Percentiles rank a stretch among this genome's conserved stretches.
Conservation (phyloP, 2,329 filamentous ascomycete species). For the Fusarium sp. region DNA sequence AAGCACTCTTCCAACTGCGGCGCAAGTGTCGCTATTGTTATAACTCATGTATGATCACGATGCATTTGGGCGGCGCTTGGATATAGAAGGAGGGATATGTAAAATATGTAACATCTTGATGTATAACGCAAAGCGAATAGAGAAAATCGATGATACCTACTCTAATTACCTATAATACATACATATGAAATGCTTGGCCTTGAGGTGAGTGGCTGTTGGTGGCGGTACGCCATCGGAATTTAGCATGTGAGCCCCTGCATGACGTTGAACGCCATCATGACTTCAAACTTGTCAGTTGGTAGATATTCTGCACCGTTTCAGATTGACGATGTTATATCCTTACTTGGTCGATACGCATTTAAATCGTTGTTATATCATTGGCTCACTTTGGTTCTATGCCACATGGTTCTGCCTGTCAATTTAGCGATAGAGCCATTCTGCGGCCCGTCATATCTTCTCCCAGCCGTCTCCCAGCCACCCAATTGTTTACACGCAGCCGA, state of each 20-base stretch:
- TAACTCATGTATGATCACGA: slow-evolving; percentile 40
- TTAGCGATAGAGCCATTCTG: slow-evolving; percentile 2
- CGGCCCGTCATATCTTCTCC: slow-evolving; percentile 23
- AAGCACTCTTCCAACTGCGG: slow-evolving; percentile 10
- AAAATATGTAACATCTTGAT: slow-evolving; percentile 30
- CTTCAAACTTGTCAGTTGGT: slow-evolving; percentile 5
- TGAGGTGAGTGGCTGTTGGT: neutral
- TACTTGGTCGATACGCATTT: neutral
- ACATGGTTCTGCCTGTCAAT: slow-evolving; percentile 6
- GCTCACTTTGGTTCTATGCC: neutral
- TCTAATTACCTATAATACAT: neutral
- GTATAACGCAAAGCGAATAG: slow-evolving; percentile 26
- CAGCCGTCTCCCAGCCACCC: slow-evolving; percentile 46
- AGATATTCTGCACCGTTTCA: neutral
- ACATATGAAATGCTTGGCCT: neutral
- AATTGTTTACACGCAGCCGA: slow-evolving; percentile 43
- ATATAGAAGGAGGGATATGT: slow-evolving; percentile 1
- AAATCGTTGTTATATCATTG: neutral
- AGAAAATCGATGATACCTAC: slow-evolving; percentile 7
- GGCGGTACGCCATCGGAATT: slow-evolving; percentile 22
- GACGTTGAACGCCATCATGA: slow-evolving; percentile 35
- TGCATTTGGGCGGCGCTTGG: slow-evolving; percentile 37
- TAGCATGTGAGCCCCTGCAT: slow-evolving; percentile 36
- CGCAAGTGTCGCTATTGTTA: slow-evolving; percentile 20
- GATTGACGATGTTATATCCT: neutral